Base-by-base conservation (phyloP, 768 basidiomycete genomes). In the Piloderma croceum region DNA sequence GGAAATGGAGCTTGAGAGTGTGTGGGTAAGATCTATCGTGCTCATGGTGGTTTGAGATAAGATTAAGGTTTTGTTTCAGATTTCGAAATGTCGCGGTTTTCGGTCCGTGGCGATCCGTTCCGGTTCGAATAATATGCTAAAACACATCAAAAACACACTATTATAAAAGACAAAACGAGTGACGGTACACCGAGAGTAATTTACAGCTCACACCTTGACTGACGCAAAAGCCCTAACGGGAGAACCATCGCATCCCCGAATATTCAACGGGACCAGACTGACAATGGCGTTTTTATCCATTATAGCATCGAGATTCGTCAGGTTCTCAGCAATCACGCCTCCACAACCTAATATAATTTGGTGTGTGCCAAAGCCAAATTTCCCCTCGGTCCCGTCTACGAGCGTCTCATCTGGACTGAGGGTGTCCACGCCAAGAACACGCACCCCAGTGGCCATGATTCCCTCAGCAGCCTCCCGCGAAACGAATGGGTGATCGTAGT, bases 141-240 rank as follows among this genome's bases (percentile, higher is more conserved):
- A n/a, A n/a, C n/a, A n/a, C n/a, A n/a, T n/a, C n/a, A n/a, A n/a
- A n/a, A n/a, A n/a, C n/a, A n/a, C n/a, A n/a, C n/a, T n/a, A n/a
- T n/a, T n/a, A n/a, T n/a, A n/a, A n/a, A n/a, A n/a, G n/a, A n/a
- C n/a, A n/a, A n/a, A n/a, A n/a, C n/a, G n/a, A n/a, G n/a, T n/a
- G n/a, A n/a, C n/a, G n/a, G n/a, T n/a, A n/a, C n/a, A n/a, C n/a
- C n/a, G n/a, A n/a, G n/a, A n/a, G n/a, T n/a, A n/a, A n/a, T n/a
- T n/a, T n/a, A n/a, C n/a, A n/a, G n/a, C n/a, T n/a, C n/a, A n/a
- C n/a, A n/a, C n/a, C n/a, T n/a, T n/a, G n/a, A n/a, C n/a, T 73
- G 71, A 78, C 6, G 77, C 84, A 45, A 77, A 78, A 4, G 82
- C 85, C 45, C 84, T 69, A n/a, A 83, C 64, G 1, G 84, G 84